A percentile compares a stretch with the other conserved stretches of the same genome.
These are phyloP conservation scores for Hyparrhenia diplandra DNA, from an alignment of 176 grass and related monocot species.

Conservation along the genomic window DNA sequence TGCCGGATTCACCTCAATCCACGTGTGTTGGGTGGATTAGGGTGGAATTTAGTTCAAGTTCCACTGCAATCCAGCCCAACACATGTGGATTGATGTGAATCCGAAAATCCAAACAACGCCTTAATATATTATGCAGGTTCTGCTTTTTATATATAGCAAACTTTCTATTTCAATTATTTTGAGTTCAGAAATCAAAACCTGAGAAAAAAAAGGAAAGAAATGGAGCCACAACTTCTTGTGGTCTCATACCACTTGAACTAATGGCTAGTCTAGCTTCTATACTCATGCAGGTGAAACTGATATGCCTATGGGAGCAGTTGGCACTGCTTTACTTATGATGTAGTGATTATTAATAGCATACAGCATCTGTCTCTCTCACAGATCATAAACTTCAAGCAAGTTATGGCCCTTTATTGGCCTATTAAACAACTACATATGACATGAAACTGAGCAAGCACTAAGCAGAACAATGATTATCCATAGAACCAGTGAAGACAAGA, in stretches of 20 bases:
- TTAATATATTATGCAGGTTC: no score
- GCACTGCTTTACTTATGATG: not conserved
- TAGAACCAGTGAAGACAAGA: not conserved
- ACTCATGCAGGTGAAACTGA: conserved; percentile 6
- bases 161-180: no score
- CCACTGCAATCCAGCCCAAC: no score
- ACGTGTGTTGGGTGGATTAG: no score
- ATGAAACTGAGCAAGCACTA: not conserved
- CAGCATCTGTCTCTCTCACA: not conserved
- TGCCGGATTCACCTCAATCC: no score
- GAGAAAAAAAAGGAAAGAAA: not conserved
- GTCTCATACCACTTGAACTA: not conserved
- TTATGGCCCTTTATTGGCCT: not conserved
- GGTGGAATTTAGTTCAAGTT: no score
- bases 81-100: no score
- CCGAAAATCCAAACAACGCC: no score
- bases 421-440: not conserved
- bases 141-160: no score
- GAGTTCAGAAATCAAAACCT: no score
- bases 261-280: not conserved
- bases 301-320: not conserved
- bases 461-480: not conserved
- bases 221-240: not conserved
- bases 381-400: not conserved
- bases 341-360: not conserved